Percentiles rank a stretch among this genome's conserved stretches.
Evolutionary conservation across 2,329 filamentous ascomycete genomes (phyloP).

Genomic region (Whalleya microplaca): DNA sequence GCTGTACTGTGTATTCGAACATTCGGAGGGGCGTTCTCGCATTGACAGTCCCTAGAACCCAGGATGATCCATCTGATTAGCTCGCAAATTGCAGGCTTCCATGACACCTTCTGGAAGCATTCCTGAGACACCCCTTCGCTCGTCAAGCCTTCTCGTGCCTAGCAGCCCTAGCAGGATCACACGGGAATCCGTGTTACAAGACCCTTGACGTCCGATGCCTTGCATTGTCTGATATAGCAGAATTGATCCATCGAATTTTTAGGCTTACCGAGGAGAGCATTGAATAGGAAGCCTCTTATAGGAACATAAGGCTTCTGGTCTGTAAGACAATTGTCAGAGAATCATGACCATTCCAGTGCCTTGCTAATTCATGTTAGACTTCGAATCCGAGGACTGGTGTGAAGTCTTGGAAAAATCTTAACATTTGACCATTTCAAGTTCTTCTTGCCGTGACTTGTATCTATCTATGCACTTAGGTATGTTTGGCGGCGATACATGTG

Average conservation of each 20-base stretch:
- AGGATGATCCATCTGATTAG: not conserved
- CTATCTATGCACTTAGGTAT: not conserved
- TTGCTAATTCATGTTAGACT: not conserved
- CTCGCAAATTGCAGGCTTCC: constrained; percentile 18
- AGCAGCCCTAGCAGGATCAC: constrained; percentile 15
- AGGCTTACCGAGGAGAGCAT: not conserved
- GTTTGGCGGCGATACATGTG: too few species aligned
- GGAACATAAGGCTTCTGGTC: not conserved
- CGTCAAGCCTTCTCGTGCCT: not conserved
- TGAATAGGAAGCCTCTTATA: not conserved
- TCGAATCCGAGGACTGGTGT: not conserved
- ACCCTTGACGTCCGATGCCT: constrained; percentile 21
- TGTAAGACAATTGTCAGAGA: not conserved
- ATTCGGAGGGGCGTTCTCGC: constrained; percentile 15
- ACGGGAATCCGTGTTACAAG: constrained; percentile 18
- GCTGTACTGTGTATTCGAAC: not conserved
- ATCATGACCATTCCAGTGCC: not conserved
- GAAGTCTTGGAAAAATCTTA: not conserved
- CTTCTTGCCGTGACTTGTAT: not conserved
- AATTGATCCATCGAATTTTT: not conserved
- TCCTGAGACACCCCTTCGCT: not conserved
- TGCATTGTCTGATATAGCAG: constrained; percentile 1
- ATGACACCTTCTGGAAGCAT: constrained; percentile 21
- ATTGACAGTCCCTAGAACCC: constrained; percentile 13
- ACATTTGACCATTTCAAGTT: not conserved